Evolutionary conservation across 1,284 basidiomycete species (phyloP), one percentile per base, ranked within the genome.

Genomic region (Ceratobasidium sp.): DNA sequence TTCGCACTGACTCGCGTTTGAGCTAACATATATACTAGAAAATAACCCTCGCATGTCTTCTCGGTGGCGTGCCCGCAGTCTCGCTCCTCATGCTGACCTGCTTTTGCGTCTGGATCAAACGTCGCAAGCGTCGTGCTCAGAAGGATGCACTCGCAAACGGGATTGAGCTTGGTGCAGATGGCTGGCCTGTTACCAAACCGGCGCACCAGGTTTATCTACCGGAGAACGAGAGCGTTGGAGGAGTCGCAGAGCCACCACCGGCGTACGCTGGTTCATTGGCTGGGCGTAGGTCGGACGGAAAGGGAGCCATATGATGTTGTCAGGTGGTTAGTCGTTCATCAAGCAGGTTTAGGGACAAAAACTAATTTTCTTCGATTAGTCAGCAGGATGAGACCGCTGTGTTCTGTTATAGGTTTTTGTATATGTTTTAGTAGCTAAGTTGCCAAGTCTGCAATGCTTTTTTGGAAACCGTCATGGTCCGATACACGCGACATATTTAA

Each of bases 21-120:
- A 57, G 33, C 38, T 40, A 40, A 48, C n/a, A 46, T 28, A n/a
- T 54, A 10, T 26, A 28, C 26, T 48, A 75, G 71, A 75, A 75
- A 75, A 75, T 75, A 12, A 65, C 48, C 26, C 71, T 75, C n/a
- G 71, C 71, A 23, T 75, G 71, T 40, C 71, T 75, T 12, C 71
- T 75, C 28, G 71, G 71, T 17, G 71, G 71, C 40, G 17, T 75
- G n/a, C 71, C 71, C 28, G 71, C 71, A 44, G 59, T 75, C 23
- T 75, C 71, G 2, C 48, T 75, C 15, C 62, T 75, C 33, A 75
- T 75, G 71, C 15, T 75, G 33, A 56, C 71, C 61, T 26, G 23
- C 46, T 75, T 75, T 38, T 75, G 71, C 44, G 15, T 75, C 52
- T 75, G 71, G 71, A 65, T 75, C 23, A 64, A 65, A 44, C 44